phyloP scores from a whole-genome alignment of 108 stramenopile species.

The Epipyxis sp. region DNA sequence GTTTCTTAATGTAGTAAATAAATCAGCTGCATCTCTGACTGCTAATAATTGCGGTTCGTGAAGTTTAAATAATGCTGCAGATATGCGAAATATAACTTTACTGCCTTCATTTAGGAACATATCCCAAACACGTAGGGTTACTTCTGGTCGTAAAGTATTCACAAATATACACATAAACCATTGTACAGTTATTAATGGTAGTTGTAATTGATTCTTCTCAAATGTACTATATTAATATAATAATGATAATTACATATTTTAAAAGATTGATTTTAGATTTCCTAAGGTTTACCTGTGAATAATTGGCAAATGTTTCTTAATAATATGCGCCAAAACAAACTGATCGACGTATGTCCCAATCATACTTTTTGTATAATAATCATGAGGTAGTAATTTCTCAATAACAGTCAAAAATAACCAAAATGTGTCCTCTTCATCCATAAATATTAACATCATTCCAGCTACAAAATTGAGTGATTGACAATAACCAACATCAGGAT shows the following conservation, averaged over 20 bases:
- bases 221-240: slow-evolving; percentile 12
- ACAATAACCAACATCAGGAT: slow-evolving; percentile 46
- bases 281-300: slow-evolving; percentile 11
- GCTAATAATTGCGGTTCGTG: slow-evolving; percentile 1
- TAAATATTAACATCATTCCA: slow-evolving; percentile 36
- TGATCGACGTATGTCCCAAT: slow-evolving; percentile 40
- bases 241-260: not conserved
- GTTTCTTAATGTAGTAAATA: not conserved
- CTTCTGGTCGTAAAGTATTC: slow-evolving; percentile 37
- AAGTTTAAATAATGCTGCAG: slow-evolving; percentile 35
- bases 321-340: slow-evolving; percentile 28
- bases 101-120: slow-evolving; percentile 38
- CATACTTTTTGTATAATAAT: slow-evolving; percentile 44
- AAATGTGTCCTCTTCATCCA: slow-evolving; percentile 51
- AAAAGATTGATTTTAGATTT: not conserved
- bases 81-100: slow-evolving; percentile 40
- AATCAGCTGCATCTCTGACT: slow-evolving; percentile 20
- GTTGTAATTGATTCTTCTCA: slow-evolving; percentile 33
- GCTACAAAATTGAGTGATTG: slow-evolving; percentile 50
- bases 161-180: slow-evolving; percentile 50
- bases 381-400: slow-evolving; percentile 42
- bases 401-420: slow-evolving; percentile 44
- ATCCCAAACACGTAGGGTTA: slow-evolving; percentile 46
- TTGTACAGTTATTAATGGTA: slow-evolving; percentile 32
- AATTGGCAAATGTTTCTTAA: slow-evolving; percentile 39